Percentiles rank a stretch among this genome's conserved stretches.
Evolutionary conservation across 2,329 filamentous ascomycete species (phyloP).

Genomic region (Rhinocladiella mackenziei): DNA sequence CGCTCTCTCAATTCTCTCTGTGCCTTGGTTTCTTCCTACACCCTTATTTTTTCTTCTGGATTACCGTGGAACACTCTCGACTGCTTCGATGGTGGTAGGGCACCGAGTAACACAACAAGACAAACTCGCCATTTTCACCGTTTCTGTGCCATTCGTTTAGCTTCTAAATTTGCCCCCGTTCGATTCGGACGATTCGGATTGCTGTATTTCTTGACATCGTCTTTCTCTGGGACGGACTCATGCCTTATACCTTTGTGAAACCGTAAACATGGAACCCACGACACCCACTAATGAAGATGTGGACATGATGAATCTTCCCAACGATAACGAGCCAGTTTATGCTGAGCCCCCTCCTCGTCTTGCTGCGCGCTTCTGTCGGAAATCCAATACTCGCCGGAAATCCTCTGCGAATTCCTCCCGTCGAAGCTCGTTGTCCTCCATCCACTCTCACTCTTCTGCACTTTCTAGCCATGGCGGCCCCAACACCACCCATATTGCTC

Average conservation of each 20-base stretch:
- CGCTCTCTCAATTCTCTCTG: background rate
- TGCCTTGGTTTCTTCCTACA: slow-evolving; percentile 1
- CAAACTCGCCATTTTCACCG: background rate
- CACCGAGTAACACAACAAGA: background rate
- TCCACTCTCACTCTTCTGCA: slow-evolving; percentile 57
- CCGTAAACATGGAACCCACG: slow-evolving; percentile 16
- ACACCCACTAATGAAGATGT: slow-evolving; percentile 33
- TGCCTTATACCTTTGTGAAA: background rate
- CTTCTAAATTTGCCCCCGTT: slow-evolving; percentile 4
- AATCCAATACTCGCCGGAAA: slow-evolving; percentile 52
- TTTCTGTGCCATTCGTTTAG: slow-evolving; percentile 9
- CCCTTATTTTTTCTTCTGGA: no score
- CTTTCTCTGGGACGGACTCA: background rate
- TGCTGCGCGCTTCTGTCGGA: slow-evolving; percentile 59
- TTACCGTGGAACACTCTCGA: slow-evolving; percentile 2
- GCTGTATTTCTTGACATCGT: slow-evolving; percentile 1
- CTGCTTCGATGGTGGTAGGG: background rate
- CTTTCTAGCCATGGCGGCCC: slow-evolving; percentile 46
- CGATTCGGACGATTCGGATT: background rate
- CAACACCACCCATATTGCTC: slow-evolving; percentile 58
- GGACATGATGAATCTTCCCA: slow-evolving; percentile 40
- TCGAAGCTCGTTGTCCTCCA: slow-evolving; percentile 60
- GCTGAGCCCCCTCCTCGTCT: slow-evolving; percentile 57
- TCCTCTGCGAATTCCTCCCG: slow-evolving; percentile 61
- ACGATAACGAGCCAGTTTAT: slow-evolving; percentile 34